phyloP scores from a whole-genome alignment of 441 rosid species.

The Melastoma candidum region DNA sequence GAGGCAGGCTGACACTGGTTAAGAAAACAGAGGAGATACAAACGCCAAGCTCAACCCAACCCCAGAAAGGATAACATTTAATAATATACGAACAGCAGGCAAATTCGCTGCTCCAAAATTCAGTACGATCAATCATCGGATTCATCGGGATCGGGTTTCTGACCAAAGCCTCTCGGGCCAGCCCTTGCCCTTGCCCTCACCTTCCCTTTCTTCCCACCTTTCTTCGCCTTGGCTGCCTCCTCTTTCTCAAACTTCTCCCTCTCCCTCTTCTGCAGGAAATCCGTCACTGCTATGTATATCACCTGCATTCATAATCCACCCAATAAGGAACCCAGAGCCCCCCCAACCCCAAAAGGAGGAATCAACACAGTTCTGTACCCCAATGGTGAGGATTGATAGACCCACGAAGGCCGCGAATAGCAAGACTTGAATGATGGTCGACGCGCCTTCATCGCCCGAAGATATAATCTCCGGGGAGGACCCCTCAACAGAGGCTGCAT shows the following conservation, averaged over 20 bases:
- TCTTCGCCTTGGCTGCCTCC: constrained; percentile 51
- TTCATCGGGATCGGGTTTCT: constrained; percentile 40
- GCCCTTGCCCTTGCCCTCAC: constrained; percentile 29
- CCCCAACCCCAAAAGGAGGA: background rate
- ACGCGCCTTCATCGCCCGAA: constrained; percentile 36
- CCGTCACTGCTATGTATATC: constrained; percentile 63
- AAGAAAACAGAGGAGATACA: too few species aligned
- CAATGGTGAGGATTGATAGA: constrained; percentile 64
- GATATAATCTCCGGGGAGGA: constrained; percentile 29
- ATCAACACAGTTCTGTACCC: constrained; percentile 27
- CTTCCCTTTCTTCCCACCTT: constrained; percentile 39
- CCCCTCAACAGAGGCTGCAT: constrained; percentile 21
- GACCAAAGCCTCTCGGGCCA: constrained; percentile 83
- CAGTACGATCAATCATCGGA: constrained; percentile 7
- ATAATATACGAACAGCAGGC: too few species aligned
- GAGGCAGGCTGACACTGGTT: too few species aligned
- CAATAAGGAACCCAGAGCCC: background rate
- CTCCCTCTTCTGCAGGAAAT: constrained; percentile 64
- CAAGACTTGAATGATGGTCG: constrained; percentile 38
- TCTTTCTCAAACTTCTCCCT: constrained; percentile 70
- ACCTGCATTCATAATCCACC: constrained; percentile 31
- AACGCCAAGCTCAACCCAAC: too few species aligned
- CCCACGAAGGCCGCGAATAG: constrained; percentile 54
- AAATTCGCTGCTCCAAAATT: too few species aligned
- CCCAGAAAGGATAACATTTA: too few species aligned